These are phyloP conservation scores for Lolium rigidum DNA, from an alignment of 176 grass and related monocot genomes.

Conservation along the genomic window DNA sequence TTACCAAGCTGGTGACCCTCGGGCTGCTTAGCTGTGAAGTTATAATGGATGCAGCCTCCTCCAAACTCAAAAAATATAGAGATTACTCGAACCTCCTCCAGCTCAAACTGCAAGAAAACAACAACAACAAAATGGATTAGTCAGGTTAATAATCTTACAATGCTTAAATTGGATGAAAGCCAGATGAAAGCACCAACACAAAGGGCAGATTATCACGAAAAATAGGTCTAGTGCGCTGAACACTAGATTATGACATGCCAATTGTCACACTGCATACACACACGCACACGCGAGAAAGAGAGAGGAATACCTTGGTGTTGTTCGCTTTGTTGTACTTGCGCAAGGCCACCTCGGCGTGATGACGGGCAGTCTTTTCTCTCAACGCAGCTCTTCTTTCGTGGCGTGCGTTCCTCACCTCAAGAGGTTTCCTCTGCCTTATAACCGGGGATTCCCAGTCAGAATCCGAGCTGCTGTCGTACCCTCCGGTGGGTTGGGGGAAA, in stretches of 20 bases:
- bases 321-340: conserved; percentile 33
- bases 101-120: neutral
- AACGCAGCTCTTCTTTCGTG: neutral
- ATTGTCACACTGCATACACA: too few species aligned
- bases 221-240: neutral
- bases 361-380: neutral
- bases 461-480: neutral
- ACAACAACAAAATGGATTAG: neutral
- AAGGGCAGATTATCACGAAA: neutral
- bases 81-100: neutral
- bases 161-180: neutral
- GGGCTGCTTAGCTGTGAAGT: conserved; percentile 9
- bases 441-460: neutral
- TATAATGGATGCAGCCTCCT: neutral
- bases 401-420: conserved; percentile 16
- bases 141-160: neutral
- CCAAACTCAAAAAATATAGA: conserved; percentile 9
- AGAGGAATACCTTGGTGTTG: neutral
- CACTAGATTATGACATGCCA: too few species aligned
- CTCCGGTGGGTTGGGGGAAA: neutral
- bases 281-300: neutral
- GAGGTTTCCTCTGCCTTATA: neutral
- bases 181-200: neutral
- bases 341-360: neutral
- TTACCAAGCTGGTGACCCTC: neutral